A percentile compares a stretch with the other conserved stretches of the same genome.
phyloP scores from a whole-genome alignment of 495 filamentous ascomycete species.

The Barbatosphaeria neglecta region DNA sequence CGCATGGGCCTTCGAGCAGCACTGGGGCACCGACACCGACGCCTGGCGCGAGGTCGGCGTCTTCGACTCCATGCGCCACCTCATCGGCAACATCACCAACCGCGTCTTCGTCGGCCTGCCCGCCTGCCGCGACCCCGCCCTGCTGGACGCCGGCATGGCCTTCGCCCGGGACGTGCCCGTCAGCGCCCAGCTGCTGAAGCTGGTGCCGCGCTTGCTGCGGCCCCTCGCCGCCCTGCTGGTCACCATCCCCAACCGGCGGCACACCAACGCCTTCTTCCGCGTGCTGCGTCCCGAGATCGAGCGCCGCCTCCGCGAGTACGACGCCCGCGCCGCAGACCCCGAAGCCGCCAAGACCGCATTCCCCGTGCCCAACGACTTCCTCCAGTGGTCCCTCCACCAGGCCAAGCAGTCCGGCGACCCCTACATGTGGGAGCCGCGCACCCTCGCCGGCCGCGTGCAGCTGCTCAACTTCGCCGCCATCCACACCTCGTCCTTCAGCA shows the following conservation, averaged over 20 bases:
- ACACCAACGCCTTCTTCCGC: conserved; percentile 15
- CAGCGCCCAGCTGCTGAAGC: conserved; percentile 16
- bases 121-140: conserved; percentile 17
- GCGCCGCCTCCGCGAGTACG: conserved; percentile 13
- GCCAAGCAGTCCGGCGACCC: conserved; percentile 17
- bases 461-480: conserved; percentile 38
- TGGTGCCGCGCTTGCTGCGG: conserved; percentile 23
- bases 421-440: conserved; percentile 9
- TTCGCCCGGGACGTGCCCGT: conserved; percentile 29
- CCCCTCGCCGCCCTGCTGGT: conserved; percentile 23
- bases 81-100: conserved; percentile 22
- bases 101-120: conserved; percentile 24
- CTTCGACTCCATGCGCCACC: conserved; percentile 21
- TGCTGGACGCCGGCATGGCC: conserved; percentile 25
- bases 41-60: conserved; percentile 23
- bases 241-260: conserved; percentile 23
- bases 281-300: conserved; percentile 21
- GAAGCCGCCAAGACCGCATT: conserved; percentile 8
- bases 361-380: conserved; percentile 22
- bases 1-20: conserved; percentile 13
- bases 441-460: conserved; percentile 20
- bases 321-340: conserved; percentile 11
- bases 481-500: conserved; percentile 36
- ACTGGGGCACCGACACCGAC: conserved; percentile 20
- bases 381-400: conserved; percentile 26